Base-by-base conservation (phyloP, 371 early-diverging fungal species). In the Saksenaea oblongispora region DNA sequence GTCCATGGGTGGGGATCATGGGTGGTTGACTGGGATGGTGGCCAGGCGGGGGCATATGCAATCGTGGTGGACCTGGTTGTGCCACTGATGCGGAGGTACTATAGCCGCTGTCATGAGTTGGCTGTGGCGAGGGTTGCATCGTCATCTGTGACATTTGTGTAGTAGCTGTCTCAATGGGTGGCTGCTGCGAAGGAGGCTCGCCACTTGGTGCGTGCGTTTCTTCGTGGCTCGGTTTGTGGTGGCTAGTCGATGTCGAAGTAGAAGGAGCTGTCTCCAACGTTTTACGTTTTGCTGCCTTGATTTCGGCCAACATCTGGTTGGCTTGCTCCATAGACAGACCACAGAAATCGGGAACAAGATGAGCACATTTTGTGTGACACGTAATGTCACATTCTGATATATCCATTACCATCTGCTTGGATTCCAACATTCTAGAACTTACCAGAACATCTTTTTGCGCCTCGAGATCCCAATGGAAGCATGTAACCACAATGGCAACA, bases 401-500 rank as follows among this genome's bases (percentile, higher is more conserved):
- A 24, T 9, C 5, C 10, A 47, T 7, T 47, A 10, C 5, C 18
- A n/a, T n/a, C 22, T 22, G 51, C 3, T 9, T 10, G 9, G 51
- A 47, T 10, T 47, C 9, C 22, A 9, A 22, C 17, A 10, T n/a
- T 17, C 51, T 27, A 36, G 34, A 14, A 17, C 54, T 54, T 71
- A 76, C 78, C 71, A 35, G 84, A 79, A 67, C 91, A 91, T 60
- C 79, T 78, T 69, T 89, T 91, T 27, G 86, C 78, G 13, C 87
- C 86, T 60, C 83, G 80, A 8, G 89, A 87, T 14, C 95, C 94
- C 9, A 97, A 73, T 5, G 95, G 88, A 31, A 99, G 89, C 88
- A 95, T 91, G 58, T 90, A 90, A 47, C 99, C 99, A 84, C 99
- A 99, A 80, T 99, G 99, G 70, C 91, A 90, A 78, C 99, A 99